A percentile compares a stretch with the other conserved stretches of the same genome.
These are phyloP conservation scores for Camelina laxa DNA, from an alignment of 345 rosid species.

Conservation along the genomic window DNA sequence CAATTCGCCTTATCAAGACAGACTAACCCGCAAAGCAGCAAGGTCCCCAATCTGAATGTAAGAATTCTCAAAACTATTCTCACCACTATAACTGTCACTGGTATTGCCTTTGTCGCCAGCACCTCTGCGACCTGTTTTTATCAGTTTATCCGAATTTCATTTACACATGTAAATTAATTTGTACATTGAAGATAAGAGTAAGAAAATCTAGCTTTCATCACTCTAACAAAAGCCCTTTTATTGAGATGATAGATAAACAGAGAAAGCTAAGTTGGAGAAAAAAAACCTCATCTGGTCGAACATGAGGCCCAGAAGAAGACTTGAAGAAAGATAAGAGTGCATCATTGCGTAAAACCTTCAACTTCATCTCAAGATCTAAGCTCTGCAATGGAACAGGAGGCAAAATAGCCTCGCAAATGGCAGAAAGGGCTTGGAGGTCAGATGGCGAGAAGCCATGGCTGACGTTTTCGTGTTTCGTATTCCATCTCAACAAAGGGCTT, in stretches of 20 bases:
- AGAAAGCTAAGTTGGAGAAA: background rate
- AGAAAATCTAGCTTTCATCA: background rate
- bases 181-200: background rate
- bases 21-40: constrained; percentile 67
- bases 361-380: constrained; percentile 36
- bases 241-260: background rate
- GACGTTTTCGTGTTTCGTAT: constrained; percentile 35
- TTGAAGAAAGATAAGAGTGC: constrained; percentile 56
- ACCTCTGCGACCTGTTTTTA: constrained; percentile 68
- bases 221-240: background rate
- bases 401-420: constrained; percentile 66
- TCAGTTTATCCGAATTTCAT: background rate
- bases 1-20: constrained; percentile 55
- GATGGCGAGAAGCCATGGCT: constrained; percentile 67
- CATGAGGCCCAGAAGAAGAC: constrained; percentile 62
- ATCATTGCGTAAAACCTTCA: constrained; percentile 44
- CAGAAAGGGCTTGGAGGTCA: constrained; percentile 69
- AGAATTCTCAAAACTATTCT: constrained; percentile 54
- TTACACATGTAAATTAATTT: background rate
- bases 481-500: constrained; percentile 62
- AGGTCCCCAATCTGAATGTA: constrained; percentile 68
- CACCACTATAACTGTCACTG: constrained; percentile 48
- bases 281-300: constrained; percentile 67
- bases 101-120: constrained; percentile 52
- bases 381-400: constrained; percentile 59